These are phyloP conservation scores for Onygena corvina DNA, from an alignment of 2,329 filamentous ascomycete species.

Conservation along the genomic window DNA sequence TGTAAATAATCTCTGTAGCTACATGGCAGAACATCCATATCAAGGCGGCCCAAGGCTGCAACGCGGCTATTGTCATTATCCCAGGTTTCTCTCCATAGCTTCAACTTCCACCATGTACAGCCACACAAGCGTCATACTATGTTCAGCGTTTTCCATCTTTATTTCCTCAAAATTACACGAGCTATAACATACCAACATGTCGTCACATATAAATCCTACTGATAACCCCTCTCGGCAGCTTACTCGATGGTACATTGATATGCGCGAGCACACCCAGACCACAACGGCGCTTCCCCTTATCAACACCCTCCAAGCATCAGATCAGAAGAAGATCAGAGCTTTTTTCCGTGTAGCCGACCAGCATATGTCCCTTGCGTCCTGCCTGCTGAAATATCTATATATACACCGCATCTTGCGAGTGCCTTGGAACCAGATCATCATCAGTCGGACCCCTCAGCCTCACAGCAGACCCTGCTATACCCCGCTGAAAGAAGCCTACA, in stretches of 20 bases:
- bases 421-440: slow-evolving; percentile 45
- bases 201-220: too few species aligned
- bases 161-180: too few species aligned
- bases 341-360: slow-evolving; percentile 46
- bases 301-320: slow-evolving; percentile 32
- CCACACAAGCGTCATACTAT: too few species aligned
- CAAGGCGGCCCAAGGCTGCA: too few species aligned
- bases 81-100: too few species aligned
- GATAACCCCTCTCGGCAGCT: slow-evolving; percentile 14
- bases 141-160: too few species aligned
- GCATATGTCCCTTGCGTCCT: slow-evolving; percentile 50
- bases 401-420: slow-evolving; percentile 44
- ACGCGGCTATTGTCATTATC: too few species aligned
- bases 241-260: slow-evolving; percentile 36
- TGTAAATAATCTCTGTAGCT: too few species aligned
- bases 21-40: too few species aligned
- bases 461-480: slow-evolving; percentile 44
- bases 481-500: slow-evolving; percentile 18
- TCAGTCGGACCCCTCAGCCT: slow-evolving; percentile 41
- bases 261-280: slow-evolving; percentile 24
- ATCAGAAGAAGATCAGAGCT: slow-evolving; percentile 39
- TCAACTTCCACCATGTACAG: too few species aligned
- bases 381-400: slow-evolving; percentile 50
- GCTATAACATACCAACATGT: too few species aligned
- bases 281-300: slow-evolving; percentile 29